Conservation (phyloP, 345 rosid genomes). For the Physaria fendleri region DNA sequence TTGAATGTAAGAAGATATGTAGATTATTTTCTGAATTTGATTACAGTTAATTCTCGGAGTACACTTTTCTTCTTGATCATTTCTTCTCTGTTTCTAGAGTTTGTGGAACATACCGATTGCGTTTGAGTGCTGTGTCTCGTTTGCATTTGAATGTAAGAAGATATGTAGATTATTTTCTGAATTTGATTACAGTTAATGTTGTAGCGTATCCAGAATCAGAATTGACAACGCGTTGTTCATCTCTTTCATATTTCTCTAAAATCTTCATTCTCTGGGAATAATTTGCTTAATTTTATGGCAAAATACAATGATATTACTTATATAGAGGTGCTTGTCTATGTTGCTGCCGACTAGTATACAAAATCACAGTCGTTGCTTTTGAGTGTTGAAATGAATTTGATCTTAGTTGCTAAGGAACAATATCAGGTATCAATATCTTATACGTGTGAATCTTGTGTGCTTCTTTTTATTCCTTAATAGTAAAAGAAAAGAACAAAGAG, state of each 20-base stretch:
- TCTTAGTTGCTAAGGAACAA: not conserved
- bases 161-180: too few relatives aligned
- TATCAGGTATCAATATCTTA: not conserved
- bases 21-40: too few relatives aligned
- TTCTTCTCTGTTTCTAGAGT: not conserved
- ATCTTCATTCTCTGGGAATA: not conserved
- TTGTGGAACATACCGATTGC: not conserved
- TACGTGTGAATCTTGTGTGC: not conserved
- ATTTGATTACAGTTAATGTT: not conserved
- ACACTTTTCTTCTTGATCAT: too few relatives aligned
- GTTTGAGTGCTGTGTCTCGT: not conserved
- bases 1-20: too few relatives aligned
- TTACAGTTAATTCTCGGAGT: too few relatives aligned
- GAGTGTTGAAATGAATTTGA: not conserved
- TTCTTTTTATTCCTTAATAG: not conserved
- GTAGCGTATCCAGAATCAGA: not conserved
- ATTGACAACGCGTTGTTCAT: not conserved
- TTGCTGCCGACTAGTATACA: not conserved
- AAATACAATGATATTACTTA: not conserved
- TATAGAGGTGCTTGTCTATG: not conserved
- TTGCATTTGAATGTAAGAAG: too few relatives aligned
- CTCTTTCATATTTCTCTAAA: not conserved
- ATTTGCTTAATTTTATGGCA: not conserved
- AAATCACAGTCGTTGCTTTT: not conserved
- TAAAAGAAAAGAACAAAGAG: not conserved